These are phyloP conservation scores for Knufia fluminis DNA, from an alignment of 2,329 filamentous ascomycete species.

Conservation along the genomic window DNA sequence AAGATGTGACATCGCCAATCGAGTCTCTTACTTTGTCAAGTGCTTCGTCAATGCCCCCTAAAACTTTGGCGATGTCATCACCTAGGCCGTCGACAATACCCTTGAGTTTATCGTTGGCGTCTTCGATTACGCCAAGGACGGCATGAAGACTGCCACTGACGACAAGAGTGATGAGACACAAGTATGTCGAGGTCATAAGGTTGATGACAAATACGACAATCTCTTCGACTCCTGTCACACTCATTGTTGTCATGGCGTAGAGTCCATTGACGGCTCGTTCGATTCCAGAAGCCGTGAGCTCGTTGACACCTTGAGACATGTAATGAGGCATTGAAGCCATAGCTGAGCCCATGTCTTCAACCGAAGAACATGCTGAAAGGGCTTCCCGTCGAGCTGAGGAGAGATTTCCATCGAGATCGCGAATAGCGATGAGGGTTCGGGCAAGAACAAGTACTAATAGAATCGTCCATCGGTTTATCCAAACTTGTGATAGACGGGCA, in stretches of 20 bases:
- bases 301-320: conserved; percentile 79
- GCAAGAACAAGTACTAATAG: conserved; percentile 77
- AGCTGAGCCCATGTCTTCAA: conserved; percentile 84
- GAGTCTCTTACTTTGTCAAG: conserved; percentile 43
- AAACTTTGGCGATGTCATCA: conserved; percentile 35
- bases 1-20: conserved; percentile 49
- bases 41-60: conserved; percentile 44
- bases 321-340: conserved; percentile 99
- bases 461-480: conserved; percentile 96
- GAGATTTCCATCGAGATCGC: conserved; percentile 63
- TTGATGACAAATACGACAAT: conserved; percentile 89
- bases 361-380: conserved; percentile 77
- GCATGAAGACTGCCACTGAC: conserved; percentile 69
- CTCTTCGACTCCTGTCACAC: conserved; percentile 73
- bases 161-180: conserved; percentile 78
- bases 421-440: conserved; percentile 67
- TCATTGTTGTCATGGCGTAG: conserved; percentile 67
- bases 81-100: conserved; percentile 40
- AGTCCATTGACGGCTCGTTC: conserved; percentile 72
- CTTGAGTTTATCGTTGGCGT: conserved; percentile 53
- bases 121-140: conserved; percentile 52
- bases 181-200: conserved; percentile 79
- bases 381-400: conserved; percentile 69
- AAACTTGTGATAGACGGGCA: conserved; percentile 85
- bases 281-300: conserved; percentile 69